These are phyloP conservation scores for Scorias spongiosa DNA, from an alignment of 2,329 filamentous ascomycete species.

Conservation along the genomic window DNA sequence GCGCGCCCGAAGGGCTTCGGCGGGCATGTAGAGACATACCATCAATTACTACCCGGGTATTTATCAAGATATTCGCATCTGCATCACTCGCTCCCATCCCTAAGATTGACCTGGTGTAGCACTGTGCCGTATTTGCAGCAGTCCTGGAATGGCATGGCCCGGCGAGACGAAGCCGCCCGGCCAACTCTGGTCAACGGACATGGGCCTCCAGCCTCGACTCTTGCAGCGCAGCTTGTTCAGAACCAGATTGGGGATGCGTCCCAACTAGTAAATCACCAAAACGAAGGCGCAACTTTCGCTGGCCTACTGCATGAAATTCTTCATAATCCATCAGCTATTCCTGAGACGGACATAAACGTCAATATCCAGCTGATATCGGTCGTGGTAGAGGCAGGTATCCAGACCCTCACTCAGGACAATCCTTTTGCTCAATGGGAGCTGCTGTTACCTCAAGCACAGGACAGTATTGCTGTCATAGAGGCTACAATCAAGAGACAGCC, in stretches of 20 bases:
- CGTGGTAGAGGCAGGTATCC: constrained; percentile 63
- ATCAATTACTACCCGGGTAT: too few species aligned
- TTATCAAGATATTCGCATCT: too few species aligned
- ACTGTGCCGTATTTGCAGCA: not conserved
- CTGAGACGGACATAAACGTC: constrained; percentile 54
- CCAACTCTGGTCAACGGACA: constrained; percentile 10
- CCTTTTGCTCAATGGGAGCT: constrained; percentile 46
- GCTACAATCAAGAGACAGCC: constrained; percentile 64
- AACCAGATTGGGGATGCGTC: constrained; percentile 47
- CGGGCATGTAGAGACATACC: too few species aligned
- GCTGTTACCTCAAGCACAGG: constrained; percentile 44
- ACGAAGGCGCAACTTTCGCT: constrained; percentile 48
- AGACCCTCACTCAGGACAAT: constrained; percentile 51
- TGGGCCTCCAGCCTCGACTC: constrained; percentile 52
- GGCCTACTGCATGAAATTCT: constrained; percentile 54
- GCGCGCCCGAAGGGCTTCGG: too few species aligned
- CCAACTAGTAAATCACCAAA: constrained; percentile 38
- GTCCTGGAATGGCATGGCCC: not conserved
- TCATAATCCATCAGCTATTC: constrained; percentile 27
- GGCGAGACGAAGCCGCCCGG: not conserved
- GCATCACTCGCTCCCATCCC: too few species aligned
- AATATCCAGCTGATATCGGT: constrained; percentile 79
- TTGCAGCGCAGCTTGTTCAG: constrained; percentile 76
- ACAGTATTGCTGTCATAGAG: constrained; percentile 64
- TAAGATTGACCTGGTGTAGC: not conserved